Conservation (phyloP, 1,284 basidiomycete species). For the Schizophyllum amplum region DNA sequence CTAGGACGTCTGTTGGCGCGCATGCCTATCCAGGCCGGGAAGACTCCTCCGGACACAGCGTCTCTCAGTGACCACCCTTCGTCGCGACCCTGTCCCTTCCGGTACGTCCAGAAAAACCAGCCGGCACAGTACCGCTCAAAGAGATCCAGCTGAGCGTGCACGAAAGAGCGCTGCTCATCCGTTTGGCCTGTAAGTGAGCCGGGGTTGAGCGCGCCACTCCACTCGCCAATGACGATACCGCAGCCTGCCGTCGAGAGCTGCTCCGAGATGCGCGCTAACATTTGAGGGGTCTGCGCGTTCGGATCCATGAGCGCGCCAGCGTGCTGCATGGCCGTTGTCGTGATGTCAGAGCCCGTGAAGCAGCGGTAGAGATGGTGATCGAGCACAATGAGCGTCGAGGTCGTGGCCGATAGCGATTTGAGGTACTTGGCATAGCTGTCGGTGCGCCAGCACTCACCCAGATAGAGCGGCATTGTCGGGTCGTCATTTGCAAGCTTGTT, state of each 20-base stretch:
- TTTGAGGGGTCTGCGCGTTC: slow-evolving; percentile 30
- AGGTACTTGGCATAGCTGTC: slow-evolving; percentile 59
- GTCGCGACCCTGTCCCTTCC: slow-evolving; percentile 65
- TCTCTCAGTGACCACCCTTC: slow-evolving; percentile 74
- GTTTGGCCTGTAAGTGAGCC: slow-evolving; percentile 46
- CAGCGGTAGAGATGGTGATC: slow-evolving; percentile 88
- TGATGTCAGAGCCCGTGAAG: slow-evolving; percentile 59
- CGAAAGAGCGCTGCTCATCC: slow-evolving; percentile 44
- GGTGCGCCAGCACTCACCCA: slow-evolving; percentile 76
- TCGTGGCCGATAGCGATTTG: slow-evolving; percentile 17
- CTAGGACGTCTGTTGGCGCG: slow-evolving; percentile 16
- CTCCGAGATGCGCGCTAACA: slow-evolving; percentile 33
- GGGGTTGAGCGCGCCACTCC: slow-evolving; percentile 74
- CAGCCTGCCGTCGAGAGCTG: slow-evolving; percentile 41
- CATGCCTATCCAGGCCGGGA: slow-evolving; percentile 36
- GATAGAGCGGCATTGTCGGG: slow-evolving; percentile 53
- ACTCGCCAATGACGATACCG: slow-evolving; percentile 76
- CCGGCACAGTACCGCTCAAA: slow-evolving; percentile 67
- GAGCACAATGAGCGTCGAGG: slow-evolving; percentile 46
- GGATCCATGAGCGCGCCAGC: slow-evolving; percentile 35
- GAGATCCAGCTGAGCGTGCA: slow-evolving; percentile 59
- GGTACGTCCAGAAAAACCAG: slow-evolving; percentile 88
- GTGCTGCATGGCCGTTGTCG: slow-evolving; percentile 51
- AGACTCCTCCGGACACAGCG: slow-evolving; percentile 56
- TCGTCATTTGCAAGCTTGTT: slow-evolving; percentile 46